Conservation (phyloP, 805 yeast species). For the Pichia occidentalis region DNA sequence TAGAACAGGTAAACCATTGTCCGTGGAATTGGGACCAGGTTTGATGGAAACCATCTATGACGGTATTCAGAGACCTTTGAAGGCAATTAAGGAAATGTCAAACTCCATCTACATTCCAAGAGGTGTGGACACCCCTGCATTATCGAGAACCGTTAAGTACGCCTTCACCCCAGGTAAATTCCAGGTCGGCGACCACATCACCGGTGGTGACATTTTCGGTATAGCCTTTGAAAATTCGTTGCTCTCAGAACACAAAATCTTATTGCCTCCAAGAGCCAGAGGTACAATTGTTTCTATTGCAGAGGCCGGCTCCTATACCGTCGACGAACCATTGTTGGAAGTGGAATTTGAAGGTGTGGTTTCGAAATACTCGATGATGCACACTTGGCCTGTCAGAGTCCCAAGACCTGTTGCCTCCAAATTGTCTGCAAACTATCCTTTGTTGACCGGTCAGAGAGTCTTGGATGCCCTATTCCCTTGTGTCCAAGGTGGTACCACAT, state of each 20-base stretch:
- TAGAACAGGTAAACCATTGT: constrained; percentile 97
- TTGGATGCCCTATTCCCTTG: constrained; percentile 96
- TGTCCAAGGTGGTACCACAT: constrained; percentile 99
- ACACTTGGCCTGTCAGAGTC: constrained; percentile 99
- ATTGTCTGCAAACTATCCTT: constrained; percentile 87
- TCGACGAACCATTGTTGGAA: constrained; percentile 85
- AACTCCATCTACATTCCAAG: constrained; percentile 96
- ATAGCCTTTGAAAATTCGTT: constrained; percentile 90
- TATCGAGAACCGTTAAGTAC: constrained; percentile 72
- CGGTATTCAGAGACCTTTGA: constrained; percentile 98
- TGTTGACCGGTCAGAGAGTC: constrained; percentile 98
- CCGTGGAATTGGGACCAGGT: constrained; percentile 99
- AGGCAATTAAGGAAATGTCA: constrained; percentile 80
- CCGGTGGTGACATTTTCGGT: constrained; percentile 98
- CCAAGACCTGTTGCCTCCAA: constrained; percentile 98
- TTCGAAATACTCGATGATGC: constrained; percentile 84
- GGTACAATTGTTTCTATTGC: constrained; percentile 94
- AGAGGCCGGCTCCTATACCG: constrained; percentile 81
- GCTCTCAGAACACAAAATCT: constrained; percentile 84
- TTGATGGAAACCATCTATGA: constrained; percentile 98
- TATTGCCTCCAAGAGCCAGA: constrained; percentile 96
- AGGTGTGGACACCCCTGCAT: constrained; percentile 97
- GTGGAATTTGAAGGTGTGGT: constrained; percentile 90
- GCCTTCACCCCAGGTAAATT: constrained; percentile 76
- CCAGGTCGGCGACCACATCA: constrained; percentile 92